A percentile compares a stretch with the other conserved stretches of the same genome.
These are phyloP conservation scores for Agroathelia rolfsii DNA, from an alignment of 1,284 basidiomycete species.

Conservation along the genomic window DNA sequence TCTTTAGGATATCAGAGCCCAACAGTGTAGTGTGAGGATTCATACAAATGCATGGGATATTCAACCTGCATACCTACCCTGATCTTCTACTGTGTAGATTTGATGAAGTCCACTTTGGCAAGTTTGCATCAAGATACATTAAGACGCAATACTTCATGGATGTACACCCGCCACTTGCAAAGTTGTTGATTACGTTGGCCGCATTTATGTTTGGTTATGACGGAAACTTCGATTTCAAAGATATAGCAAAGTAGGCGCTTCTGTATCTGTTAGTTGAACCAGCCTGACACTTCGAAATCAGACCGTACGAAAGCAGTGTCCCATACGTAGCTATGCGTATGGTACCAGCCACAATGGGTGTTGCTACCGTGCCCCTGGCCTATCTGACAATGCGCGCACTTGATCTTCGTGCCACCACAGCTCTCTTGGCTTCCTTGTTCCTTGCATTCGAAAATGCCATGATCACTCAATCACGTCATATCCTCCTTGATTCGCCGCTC, in stretches of 20 bases:
- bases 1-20: constrained; percentile 75
- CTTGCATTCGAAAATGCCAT: constrained; percentile 96
- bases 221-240: constrained; percentile 93
- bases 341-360: constrained; percentile 83
- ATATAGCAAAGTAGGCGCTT: constrained; percentile 80
- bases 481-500: constrained; percentile 94
- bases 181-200: constrained; percentile 87
- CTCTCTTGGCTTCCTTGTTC: constrained; percentile 83
- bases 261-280: constrained; percentile 5
- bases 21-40: constrained; percentile 81
- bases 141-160: constrained; percentile 90
- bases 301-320: constrained; percentile 75
- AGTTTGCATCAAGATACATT: constrained; percentile 88
- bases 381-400: constrained; percentile 92
- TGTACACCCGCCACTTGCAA: constrained; percentile 95
- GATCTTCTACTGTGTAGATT: constrained; percentile 47
- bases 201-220: constrained; percentile 87
- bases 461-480: constrained; percentile 91
- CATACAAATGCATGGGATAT: constrained; percentile 3
- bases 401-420: constrained; percentile 83
- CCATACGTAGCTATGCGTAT: constrained; percentile 96
- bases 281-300: constrained; percentile 20
- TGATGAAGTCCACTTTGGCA: constrained; percentile 96
- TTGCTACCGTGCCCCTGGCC: constrained; percentile 82
- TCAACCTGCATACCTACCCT: not conserved